Base-by-base conservation (phyloP, 495 filamentous ascomycete species). In the Umbilicaria muhlenbergii region DNA sequence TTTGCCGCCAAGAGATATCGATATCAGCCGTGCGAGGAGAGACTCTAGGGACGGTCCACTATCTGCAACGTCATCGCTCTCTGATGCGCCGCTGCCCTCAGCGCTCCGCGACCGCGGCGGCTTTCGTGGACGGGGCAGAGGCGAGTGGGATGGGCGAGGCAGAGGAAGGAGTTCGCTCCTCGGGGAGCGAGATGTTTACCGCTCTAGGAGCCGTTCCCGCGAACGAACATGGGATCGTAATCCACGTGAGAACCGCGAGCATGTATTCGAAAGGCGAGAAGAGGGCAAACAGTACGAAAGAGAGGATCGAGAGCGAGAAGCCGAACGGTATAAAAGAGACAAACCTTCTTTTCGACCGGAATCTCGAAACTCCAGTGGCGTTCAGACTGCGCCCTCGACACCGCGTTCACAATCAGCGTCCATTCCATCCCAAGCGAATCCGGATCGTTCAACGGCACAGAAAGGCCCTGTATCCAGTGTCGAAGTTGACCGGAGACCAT, bases 21-120 rank as follows among this genome's bases (percentile, higher is more conserved):
- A 69, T 39, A 57, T 58, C 18, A 39, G 39, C 42, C 65, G 76
- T 18, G 68, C 68, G 51, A 67, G 75, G 39, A 67, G 74, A 32
- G 72, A 70, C 45, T 77, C 74, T 10, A 55, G 73, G 19, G 77
- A 79, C 42, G 75, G 75, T 0, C 73, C 83, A 17, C 60, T 78
- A 7, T 85, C 83, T 0, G 76, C 76, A 7, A 75, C 77, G 1
- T 86, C 83, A 0, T 75, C 71, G 11, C 72, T 72, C 15, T 79
- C 78, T 0, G 83, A 92, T 52, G 67, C 70, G 11, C 72, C 75
- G 14, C 50, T 39, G 11, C 58, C 65, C 11, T 43, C 60, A 0
- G 61, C 49, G 2, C 67, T 70, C 44, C 62, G 64, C 24, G 65
- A 67, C 43, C 71, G 78, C 24, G 68, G 73, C 13, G 74, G 74